phyloP scores from a whole-genome alignment of 129 eudicot genomes.

The Escallonia herrerae region DNA sequence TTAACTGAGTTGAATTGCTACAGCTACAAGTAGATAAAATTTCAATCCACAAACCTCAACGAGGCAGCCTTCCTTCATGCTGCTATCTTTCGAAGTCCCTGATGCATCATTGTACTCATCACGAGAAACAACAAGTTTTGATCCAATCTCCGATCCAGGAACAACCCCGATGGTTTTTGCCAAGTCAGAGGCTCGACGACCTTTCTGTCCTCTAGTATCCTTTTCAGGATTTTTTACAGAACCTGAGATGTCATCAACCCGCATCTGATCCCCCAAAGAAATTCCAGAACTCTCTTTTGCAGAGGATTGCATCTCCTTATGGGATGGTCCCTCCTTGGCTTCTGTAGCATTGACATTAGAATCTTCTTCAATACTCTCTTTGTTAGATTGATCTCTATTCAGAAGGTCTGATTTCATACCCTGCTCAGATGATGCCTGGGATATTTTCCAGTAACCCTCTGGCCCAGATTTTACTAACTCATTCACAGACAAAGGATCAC shows the following conservation, averaged over 20 bases:
- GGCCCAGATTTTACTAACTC: constrained; percentile 63
- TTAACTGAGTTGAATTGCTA: neutral
- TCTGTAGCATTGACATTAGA: constrained; percentile 16
- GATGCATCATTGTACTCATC: constrained; percentile 17
- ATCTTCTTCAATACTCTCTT: constrained; percentile 17
- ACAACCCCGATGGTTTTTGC: constrained; percentile 26
- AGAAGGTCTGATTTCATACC: constrained; percentile 5
- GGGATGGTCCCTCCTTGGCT: constrained; percentile 22
- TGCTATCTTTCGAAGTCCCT: constrained; percentile 21
- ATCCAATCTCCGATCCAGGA: constrained; percentile 28
- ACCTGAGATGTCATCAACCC: constrained; percentile 21
- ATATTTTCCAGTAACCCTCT: constrained; percentile 10
- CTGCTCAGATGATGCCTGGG: constrained; percentile 6
- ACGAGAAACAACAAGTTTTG: constrained; percentile 16
- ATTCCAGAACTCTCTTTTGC: constrained; percentile 19
- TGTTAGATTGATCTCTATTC: constrained; percentile 11
- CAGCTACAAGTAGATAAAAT: neutral
- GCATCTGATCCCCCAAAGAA: constrained; percentile 18
- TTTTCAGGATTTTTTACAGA: constrained; percentile 22
- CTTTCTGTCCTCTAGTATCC: constrained; percentile 18
- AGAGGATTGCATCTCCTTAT: constrained; percentile 16
- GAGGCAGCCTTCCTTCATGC: constrained; percentile 52
- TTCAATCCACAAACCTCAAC: constrained; percentile 65
- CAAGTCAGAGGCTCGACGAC: constrained; percentile 20
- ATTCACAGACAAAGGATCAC: constrained; percentile 1